These are phyloP conservation scores for Nakaseomyces nivariensis DNA, from an alignment of 1,139 yeast species.

Conservation along the genomic window DNA sequence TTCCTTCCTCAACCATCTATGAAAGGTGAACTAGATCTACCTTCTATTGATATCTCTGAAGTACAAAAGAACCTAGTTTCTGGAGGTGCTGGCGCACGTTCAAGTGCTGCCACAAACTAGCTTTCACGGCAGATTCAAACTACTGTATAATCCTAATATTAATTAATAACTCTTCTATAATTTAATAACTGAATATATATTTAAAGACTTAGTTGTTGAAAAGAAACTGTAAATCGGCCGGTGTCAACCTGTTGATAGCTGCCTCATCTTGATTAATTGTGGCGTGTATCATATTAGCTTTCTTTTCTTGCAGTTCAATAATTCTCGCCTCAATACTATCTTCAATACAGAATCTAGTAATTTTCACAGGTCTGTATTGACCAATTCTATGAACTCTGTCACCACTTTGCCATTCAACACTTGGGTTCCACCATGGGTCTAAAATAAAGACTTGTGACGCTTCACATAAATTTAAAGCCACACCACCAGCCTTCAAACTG, in stretches of 20 bases:
- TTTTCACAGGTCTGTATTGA: conserved; percentile 88
- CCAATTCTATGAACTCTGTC: conserved; percentile 98
- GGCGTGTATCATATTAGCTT: conserved; percentile 96
- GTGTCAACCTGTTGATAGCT: conserved; percentile 78
- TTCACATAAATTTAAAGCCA: conserved; percentile 88
- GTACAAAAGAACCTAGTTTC: conserved; percentile 57
- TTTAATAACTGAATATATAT: neutral
- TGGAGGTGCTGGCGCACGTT: conserved; percentile 88
- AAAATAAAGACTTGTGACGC: conserved; percentile 91
- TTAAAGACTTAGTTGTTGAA: conserved; percentile 48
- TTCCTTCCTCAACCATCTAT: conserved; percentile 56
- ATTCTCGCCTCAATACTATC: conserved; percentile 95
- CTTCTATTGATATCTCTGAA: conserved; percentile 44
- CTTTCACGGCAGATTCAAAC: neutral
- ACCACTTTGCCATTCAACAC: conserved; percentile 96
- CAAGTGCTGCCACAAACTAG: conserved; percentile 28
- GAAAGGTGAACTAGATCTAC: conserved; percentile 40
- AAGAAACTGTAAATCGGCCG: conserved; percentile 88
- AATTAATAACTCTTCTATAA: conserved; percentile 46
- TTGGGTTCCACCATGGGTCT: conserved; percentile 99
- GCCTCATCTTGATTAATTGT: conserved; percentile 87
- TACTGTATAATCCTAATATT: conserved; percentile 46
- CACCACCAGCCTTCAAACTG: conserved; percentile 96
- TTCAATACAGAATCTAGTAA: conserved; percentile 85
- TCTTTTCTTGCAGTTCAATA: conserved; percentile 89